phyloP scores from a whole-genome alignment of 352 stramenopile species.

The Phytophthora boehmeriae region DNA sequence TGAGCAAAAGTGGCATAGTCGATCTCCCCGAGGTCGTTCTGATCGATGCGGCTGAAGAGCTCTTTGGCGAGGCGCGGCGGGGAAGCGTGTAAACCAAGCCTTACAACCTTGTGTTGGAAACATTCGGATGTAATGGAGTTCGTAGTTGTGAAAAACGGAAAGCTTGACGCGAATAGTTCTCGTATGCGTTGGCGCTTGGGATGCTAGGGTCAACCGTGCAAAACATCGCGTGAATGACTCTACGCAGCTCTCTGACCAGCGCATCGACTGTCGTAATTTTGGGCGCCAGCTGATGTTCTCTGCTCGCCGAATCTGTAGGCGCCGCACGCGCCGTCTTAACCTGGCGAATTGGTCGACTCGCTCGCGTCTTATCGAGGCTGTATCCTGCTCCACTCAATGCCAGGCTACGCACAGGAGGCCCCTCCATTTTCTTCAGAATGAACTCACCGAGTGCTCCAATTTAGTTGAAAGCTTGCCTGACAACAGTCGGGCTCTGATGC shows the following conservation, averaged over 20 bases:
- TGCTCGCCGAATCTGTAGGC: conserved; percentile 6
- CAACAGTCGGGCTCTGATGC: conserved; percentile 7
- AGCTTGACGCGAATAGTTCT: conserved; percentile 68
- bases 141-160: conserved; percentile 83
- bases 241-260: conserved; percentile 61
- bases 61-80: conserved; percentile 47
- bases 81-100: conserved; percentile 58
- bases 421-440: conserved; percentile 30
- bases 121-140: conserved; percentile 72
- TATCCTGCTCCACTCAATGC: conserved; percentile 47
- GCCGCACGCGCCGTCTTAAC: conserved; percentile 8
- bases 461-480: conserved; percentile 11
- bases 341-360: conserved; percentile 8
- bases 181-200: conserved; percentile 44
- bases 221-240: conserved; percentile 54
- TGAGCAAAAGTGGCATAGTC: conserved; percentile 67
- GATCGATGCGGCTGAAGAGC: conserved; percentile 65
- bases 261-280: conserved; percentile 48
- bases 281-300: conserved; percentile 4
- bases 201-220: conserved; percentile 42
- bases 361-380: conserved; percentile 23
- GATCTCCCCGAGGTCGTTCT: conserved; percentile 71
- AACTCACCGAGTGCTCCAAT: conserved; percentile 27
- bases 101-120: conserved; percentile 69
- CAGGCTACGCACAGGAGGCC: conserved; percentile 31